phyloP scores from a whole-genome alignment of 441 rosid species.

The Erodium texanum region DNA sequence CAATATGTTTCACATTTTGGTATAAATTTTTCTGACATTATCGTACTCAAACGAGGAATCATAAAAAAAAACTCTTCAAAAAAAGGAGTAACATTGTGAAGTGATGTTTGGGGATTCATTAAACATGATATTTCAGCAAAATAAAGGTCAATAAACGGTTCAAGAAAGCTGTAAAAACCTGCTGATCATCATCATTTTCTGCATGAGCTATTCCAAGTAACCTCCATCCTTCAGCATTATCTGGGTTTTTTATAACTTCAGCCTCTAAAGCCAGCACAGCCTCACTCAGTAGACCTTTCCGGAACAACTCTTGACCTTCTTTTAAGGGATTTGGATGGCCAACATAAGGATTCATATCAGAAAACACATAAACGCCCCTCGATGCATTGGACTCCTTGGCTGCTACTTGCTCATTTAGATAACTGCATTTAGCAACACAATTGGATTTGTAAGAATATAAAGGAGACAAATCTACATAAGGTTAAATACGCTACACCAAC shows the following conservation, averaged over 20 bases:
- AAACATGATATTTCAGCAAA: not conserved
- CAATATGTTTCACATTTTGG: not conserved
- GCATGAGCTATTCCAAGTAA: slow-evolving; percentile 96
- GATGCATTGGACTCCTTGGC: slow-evolving; percentile 53
- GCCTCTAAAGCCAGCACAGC: slow-evolving; percentile 99
- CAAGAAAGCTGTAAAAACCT: slow-evolving; percentile 35
- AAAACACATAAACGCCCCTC: slow-evolving; percentile 87
- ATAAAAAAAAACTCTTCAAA: not conserved
- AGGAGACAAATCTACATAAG: too few species aligned
- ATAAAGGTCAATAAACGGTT: not conserved
- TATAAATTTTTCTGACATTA: not conserved
- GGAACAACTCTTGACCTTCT: slow-evolving; percentile 90
- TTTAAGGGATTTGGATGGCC: slow-evolving; percentile 92
- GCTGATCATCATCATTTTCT: slow-evolving; percentile 98
- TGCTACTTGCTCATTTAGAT: slow-evolving; percentile 58
- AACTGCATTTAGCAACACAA: slow-evolving; percentile 30
- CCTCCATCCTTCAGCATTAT: slow-evolving; percentile 99
- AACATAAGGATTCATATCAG: slow-evolving; percentile 98
- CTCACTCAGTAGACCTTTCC: slow-evolving; percentile 97
- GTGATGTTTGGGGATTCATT: slow-evolving; percentile 1
- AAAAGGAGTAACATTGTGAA: not conserved
- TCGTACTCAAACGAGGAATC: not conserved
- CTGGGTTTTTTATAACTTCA: slow-evolving; percentile 92
- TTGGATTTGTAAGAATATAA: too few species aligned
- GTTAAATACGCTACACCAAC: too few species aligned